Evolutionary conservation across 140 eudicot species (phyloP), one percentile per base, ranked within the genome.

Genomic region (Anethum foeniculum): DNA sequence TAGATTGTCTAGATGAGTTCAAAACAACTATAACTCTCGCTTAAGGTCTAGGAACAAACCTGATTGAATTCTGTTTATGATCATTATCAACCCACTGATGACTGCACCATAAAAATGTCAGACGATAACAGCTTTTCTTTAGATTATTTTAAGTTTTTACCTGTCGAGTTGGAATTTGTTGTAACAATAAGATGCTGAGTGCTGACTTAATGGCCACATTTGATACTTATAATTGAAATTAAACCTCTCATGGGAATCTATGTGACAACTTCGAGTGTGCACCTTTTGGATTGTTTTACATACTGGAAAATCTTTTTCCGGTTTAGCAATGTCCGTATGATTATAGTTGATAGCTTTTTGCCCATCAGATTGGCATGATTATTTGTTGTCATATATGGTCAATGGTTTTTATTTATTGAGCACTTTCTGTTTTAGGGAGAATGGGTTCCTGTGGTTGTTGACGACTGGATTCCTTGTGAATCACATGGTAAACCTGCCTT

Each of bases 391-490:
- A 10, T 62, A 62, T 74, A 4, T 25, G 78, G 30, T 43, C 30
- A 44, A 36, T 74, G 49, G 62, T 36, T 64, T 21, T 28, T 38
- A 19, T 44, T 0, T 34, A 23, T 28, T 7, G 73, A 30, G 39
- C 44, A 47, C 77, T 67, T 64, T 41, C 58, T 72, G 39, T 36
- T 51, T 82, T 80, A 94, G 98, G 99, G 99, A 43, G 99, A 96
- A 86, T 96, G 99, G 99, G 99, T 96, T 73, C 99, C 99, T 19
- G 99, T 96, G 41, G 95, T 96, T 7, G 92, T 96, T 25, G 99
- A 96, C 80, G 98, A 96, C 86, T 96, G 99, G 99, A 91, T 96
- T 73, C 99, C 99, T 15, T 96, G 99, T 65, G 99, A 96, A 83
- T 90, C 97, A 19, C 97, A 96, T 9, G 98, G 98, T 62, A 93